These are phyloP conservation scores for Chlorophyllum brunneum DNA, from an alignment of 768 basidiomycete genomes.

Conservation along the genomic window DNA sequence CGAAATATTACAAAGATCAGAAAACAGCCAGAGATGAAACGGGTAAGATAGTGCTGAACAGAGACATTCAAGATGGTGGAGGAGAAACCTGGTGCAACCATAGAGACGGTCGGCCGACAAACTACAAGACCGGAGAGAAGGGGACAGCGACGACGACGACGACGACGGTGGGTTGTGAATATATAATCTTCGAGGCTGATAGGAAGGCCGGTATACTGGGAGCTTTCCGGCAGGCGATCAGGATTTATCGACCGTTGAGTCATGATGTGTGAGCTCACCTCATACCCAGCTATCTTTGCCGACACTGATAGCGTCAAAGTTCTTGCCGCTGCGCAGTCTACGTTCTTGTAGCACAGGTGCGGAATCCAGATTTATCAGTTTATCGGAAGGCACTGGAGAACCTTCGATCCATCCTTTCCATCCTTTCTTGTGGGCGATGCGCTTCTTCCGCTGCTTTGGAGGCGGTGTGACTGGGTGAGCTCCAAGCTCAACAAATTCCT, in stretches of 20 bases:
- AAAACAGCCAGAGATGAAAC: conserved; percentile 15
- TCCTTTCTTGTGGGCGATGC: conserved; percentile 68
- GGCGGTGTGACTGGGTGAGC: conserved; percentile 20
- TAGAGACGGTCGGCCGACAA: conserved; percentile 6
- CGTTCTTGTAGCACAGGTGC: conserved; percentile 69
- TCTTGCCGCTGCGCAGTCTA: conserved; percentile 80
- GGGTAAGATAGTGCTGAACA: conserved; percentile 12
- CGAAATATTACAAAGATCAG: conserved; percentile 13
- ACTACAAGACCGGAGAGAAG: conserved; percentile 8
- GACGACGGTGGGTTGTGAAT: conserved; percentile 11
- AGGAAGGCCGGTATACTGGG: conserved; percentile 17
- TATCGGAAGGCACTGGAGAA: conserved; percentile 74
- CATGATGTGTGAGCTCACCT: conserved; percentile 31
- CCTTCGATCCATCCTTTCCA: conserved; percentile 94
- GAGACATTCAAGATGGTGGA: conserved; percentile 18
- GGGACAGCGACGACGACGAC: conserved; percentile 22
- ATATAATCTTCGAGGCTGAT: conserved; percentile 24
- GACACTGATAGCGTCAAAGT: conserved; percentile 77
- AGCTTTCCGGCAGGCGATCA: conserved; percentile 28
- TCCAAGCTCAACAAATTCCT: conserved; percentile 25
- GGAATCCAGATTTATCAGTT: conserved; percentile 77
- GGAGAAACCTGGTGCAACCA: conserved; percentile 15
- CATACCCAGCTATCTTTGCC: conserved; percentile 78
- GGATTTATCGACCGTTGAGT: conserved; percentile 40
- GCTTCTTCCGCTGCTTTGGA: conserved; percentile 48